Percentiles rank a stretch among this genome's conserved stretches.
Evolutionary conservation across 257 asterid genomes (phyloP).

Genomic region (Solanum neorickii): DNA sequence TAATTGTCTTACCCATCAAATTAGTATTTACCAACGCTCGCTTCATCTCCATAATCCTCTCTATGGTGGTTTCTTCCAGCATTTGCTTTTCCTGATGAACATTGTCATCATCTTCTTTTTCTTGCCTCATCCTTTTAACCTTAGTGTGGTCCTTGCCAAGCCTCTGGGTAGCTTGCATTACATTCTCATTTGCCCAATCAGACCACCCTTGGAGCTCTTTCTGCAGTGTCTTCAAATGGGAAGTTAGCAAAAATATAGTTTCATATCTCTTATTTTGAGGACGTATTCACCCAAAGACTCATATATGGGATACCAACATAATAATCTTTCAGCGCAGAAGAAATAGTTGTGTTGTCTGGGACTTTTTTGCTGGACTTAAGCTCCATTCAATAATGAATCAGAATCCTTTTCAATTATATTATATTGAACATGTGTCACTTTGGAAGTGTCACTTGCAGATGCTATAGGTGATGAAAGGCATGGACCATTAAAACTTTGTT

Average conservation of each 20-base stretch:
- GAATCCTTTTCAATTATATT: constrained; percentile 10
- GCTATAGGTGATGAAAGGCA: not conserved
- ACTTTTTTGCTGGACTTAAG: constrained; percentile 5
- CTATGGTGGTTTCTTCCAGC: constrained; percentile 42
- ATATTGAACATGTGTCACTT: constrained; percentile 13
- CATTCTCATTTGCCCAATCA: constrained; percentile 62
- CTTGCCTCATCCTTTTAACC: constrained; percentile 58
- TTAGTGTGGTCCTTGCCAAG: constrained; percentile 52
- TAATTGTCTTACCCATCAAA: constrained; percentile 30
- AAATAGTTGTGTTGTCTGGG: not conserved
- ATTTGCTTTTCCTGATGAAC: constrained; percentile 39
- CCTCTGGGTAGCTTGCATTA: constrained; percentile 60
- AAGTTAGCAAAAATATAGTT: constrained; percentile 22
- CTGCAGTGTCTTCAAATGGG: constrained; percentile 31
- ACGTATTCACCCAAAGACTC: constrained; percentile 31
- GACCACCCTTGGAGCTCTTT: constrained; percentile 47
- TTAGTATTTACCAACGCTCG: constrained; percentile 35
- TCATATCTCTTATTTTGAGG: constrained; percentile 43
- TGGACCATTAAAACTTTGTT: constrained; percentile 10
- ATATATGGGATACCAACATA: constrained; percentile 37
- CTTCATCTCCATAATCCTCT: constrained; percentile 62
- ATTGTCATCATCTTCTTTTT: constrained; percentile 46
- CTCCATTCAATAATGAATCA: constrained; percentile 3
- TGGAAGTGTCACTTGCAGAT: constrained; percentile 1
- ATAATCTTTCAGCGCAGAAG: constrained; percentile 21